These are phyloP conservation scores for Orbilia brochopaga DNA, from an alignment of 2,329 filamentous ascomycete species.

Conservation along the genomic window DNA sequence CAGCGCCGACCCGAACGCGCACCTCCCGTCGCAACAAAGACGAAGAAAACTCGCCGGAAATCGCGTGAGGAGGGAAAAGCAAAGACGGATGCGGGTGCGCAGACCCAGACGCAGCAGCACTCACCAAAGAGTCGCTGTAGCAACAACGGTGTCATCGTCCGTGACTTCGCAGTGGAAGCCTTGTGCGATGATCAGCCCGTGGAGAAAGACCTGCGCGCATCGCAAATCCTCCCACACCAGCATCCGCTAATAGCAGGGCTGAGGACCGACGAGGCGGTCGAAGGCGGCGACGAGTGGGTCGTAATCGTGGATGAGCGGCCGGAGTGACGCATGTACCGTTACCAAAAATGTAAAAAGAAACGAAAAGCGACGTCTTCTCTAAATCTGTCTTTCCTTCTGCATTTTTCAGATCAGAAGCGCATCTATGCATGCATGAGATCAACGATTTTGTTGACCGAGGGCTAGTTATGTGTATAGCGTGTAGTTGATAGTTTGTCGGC, in stretches of 20 bases:
- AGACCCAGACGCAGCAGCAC: neutral
- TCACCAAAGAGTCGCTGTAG: constrained; percentile 2
- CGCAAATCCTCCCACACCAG: constrained; percentile 24
- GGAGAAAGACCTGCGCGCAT: constrained; percentile 38
- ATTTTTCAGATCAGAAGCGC: constrained; percentile 2
- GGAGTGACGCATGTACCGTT: neutral
- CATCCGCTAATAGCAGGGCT: constrained; percentile 32
- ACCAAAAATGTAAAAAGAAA: constrained; percentile 9
- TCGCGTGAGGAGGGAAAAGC: constrained; percentile 7
- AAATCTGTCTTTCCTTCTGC: neutral
- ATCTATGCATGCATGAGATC: neutral
- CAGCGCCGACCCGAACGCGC: constrained; percentile 1
- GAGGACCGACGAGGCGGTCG: constrained; percentile 24
- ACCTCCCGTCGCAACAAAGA: constrained; percentile 1
- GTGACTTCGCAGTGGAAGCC: constrained; percentile 35
- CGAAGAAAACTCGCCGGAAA: neutral
- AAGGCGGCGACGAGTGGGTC: constrained; percentile 37
- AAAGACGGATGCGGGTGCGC: neutral
- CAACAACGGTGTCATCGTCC: constrained; percentile 21
- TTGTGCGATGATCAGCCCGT: neutral
- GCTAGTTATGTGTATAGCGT: no score
- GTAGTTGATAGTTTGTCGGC: neutral
- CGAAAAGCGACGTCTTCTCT: constrained; percentile 30
- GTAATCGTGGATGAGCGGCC: constrained; percentile 25
- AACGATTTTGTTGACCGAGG: neutral